Evolutionary conservation across 257 asterid genomes (phyloP).

Genomic region (Solanum pimpinellifolium): DNA sequence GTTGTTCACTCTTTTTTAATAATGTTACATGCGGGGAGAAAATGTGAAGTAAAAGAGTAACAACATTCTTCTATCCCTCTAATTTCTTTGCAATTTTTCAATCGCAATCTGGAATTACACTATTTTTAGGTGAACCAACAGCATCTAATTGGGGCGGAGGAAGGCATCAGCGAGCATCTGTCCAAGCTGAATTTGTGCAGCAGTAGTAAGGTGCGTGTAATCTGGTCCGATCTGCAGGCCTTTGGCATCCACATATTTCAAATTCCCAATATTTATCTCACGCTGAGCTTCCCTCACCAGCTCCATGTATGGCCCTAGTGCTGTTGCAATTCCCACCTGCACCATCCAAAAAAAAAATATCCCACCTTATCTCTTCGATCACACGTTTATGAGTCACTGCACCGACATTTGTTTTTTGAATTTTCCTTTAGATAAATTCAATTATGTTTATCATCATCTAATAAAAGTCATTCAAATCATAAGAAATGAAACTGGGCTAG

Average conservation of each 20-base stretch:
- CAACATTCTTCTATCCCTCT: not conserved
- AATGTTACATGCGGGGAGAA: not conserved
- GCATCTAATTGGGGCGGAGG: not conserved
- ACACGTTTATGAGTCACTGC: not conserved
- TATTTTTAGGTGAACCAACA: not conserved
- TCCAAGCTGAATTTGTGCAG: slow-evolving; percentile 21
- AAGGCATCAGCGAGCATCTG: slow-evolving; percentile 19
- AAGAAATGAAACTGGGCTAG: too few species aligned
- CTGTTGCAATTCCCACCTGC: slow-evolving; percentile 26
- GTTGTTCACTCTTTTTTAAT: not conserved
- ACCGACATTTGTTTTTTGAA: too few species aligned
- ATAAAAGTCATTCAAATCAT: too few species aligned
- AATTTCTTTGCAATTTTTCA: too few species aligned
- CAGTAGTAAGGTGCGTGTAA: slow-evolving; percentile 20
- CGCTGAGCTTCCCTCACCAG: slow-evolving; percentile 20
- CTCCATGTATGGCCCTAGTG: slow-evolving; percentile 12
- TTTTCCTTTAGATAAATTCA: not conserved
- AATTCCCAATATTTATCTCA: slow-evolving; percentile 8
- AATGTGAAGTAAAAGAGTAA: not conserved
- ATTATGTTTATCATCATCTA: too few species aligned
- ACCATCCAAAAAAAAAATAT: not conserved
- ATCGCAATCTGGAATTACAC: too few species aligned
- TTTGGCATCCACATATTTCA: slow-evolving; percentile 24
- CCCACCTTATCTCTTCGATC: not conserved
- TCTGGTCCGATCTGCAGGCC: slow-evolving; percentile 23